Conservation (phyloP, 2,329 filamentous ascomycete genomes). For the Alternaria sp. region DNA sequence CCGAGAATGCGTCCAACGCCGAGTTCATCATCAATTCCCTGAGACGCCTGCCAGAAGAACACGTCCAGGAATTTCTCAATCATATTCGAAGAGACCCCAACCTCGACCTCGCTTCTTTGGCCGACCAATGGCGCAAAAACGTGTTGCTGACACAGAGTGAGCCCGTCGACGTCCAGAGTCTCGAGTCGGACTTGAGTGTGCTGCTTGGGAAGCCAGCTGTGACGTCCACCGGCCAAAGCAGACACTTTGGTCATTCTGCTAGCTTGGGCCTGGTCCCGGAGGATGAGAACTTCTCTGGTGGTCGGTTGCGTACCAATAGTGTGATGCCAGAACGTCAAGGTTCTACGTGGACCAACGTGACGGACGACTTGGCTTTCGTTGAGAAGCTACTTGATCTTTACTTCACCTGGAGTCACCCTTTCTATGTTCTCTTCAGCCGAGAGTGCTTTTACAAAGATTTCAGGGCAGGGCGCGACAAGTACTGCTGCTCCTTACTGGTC, state of each 20-base stretch:
- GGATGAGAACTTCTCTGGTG: conserved; percentile 43
- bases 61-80: conserved; percentile 55
- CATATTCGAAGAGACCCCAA: conserved; percentile 54
- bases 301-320: conserved; percentile 22
- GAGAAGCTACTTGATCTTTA: conserved; percentile 72
- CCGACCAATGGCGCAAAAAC: conserved; percentile 53
- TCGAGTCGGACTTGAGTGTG: conserved; percentile 49
- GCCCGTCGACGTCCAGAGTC: conserved; percentile 35
- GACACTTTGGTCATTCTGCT: conserved; percentile 51
- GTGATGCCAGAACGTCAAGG: conserved; percentile 28
- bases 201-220: conserved; percentile 49
- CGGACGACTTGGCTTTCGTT: conserved; percentile 66
- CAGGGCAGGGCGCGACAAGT: conserved; percentile 66
- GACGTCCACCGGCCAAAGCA: conserved; percentile 45
- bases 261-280: conserved; percentile 48
- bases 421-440: conserved; percentile 76
- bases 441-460: conserved; percentile 76
- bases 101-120: conserved; percentile 52
- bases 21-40: conserved; percentile 56
- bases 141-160: conserved; percentile 46
- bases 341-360: conserved; percentile 68
- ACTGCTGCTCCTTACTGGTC: conserved; percentile 73
- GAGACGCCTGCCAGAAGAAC: conserved; percentile 55
- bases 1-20: conserved; percentile 27
- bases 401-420: conserved; percentile 77